These are phyloP conservation scores for Solanum medicagineum DNA, from an alignment of 257 asterid genomes.

Conservation along the genomic window DNA sequence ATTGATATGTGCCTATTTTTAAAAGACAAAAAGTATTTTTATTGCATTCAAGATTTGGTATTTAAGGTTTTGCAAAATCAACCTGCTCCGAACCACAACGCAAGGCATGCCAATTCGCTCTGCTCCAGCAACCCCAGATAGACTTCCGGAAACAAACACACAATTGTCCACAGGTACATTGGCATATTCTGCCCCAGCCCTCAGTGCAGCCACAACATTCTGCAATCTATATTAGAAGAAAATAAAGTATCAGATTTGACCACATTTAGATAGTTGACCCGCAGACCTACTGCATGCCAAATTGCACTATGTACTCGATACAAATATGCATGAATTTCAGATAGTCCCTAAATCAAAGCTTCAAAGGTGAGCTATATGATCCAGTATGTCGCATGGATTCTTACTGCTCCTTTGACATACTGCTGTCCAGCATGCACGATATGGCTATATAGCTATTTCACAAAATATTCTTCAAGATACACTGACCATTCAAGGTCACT, in stretches of 20 bases:
- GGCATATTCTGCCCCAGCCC: slow-evolving; percentile 79
- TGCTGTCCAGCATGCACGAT: not conserved
- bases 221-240: slow-evolving; percentile 42
- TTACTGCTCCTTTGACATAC: not conserved
- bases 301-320: not conserved
- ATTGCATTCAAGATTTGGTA: not conserved
- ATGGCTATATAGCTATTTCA: not conserved
- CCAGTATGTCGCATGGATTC: not conserved
- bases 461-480: not conserved
- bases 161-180: slow-evolving; percentile 46
- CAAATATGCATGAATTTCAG: not conserved
- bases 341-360: not conserved
- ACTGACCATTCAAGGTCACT: not conserved
- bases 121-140: slow-evolving; percentile 68
- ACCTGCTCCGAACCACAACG: slow-evolving; percentile 92
- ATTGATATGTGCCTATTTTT: not conserved
- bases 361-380: not conserved
- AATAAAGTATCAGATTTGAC: not conserved
- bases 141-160: slow-evolving; percentile 81
- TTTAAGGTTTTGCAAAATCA: not conserved
- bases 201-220: slow-evolving; percentile 52
- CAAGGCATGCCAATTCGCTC: slow-evolving; percentile 78
- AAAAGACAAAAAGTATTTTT: not conserved
- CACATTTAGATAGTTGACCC: not conserved
- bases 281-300: not conserved